Base-by-base conservation (phyloP, 2,329 filamentous ascomycete genomes). In the Fonsecaea pugnacius region DNA sequence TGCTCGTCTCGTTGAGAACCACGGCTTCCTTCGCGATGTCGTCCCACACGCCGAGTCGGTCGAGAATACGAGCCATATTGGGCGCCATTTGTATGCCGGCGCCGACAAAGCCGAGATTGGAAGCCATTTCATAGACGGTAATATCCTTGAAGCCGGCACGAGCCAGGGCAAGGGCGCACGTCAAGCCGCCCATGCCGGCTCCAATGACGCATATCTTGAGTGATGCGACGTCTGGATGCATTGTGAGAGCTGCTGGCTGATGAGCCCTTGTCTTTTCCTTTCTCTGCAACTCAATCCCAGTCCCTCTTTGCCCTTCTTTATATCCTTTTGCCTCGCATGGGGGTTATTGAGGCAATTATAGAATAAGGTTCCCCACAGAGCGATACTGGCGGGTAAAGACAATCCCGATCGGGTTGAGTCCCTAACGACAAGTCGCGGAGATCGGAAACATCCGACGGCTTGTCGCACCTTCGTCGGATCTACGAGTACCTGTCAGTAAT, bases 21-120 rank as follows among this genome's bases (percentile, higher is more conserved):
- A 91, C 90, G 2, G 89, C 89, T 74, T 92, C 89, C 40, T 80
- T 83, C 67, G 85, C 85, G 67, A 95, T 91, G 16, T 83, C 81
- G 18, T 83, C 78, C 90, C 91, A 94, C 64, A 89, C 89, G 9
- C 88, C 91, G 43, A 93, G 78, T 14, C 83, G 80, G 72, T 91
- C 88, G 12, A 95, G 82, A 8, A 95, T 89, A 1, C 90, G 85
- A 3, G 88, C 87, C 84, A 94, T 90, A 70, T 95, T 96, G 0
- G 91, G 91, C 0, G 91, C 90, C 63, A 94, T 82, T 74, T 96
- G 91, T 69, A 95, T 94, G 4, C 91, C 91, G 1, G 91, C 91
- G 27, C 91, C 91, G 0, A 94, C 90, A 71, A 94, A 94, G 4
- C 91, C 91, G 3, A 94, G 82, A 69, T 87, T 85, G 4, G 88